phyloP scores from a whole-genome alignment of 78 protist species.

The Dictyostelium purpureum region DNA sequence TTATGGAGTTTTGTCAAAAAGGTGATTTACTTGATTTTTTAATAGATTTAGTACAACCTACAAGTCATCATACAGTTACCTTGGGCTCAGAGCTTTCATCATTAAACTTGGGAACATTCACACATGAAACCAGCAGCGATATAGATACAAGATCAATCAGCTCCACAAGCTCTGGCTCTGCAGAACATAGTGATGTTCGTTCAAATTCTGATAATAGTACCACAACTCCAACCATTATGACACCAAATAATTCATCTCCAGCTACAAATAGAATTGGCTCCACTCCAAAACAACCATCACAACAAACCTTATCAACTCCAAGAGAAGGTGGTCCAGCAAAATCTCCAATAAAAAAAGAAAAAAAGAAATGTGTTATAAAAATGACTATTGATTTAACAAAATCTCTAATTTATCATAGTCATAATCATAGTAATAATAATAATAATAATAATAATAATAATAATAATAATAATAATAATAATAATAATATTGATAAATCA shows the following conservation, averaged over 20 bases:
- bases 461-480: no score
- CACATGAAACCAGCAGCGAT: background rate
- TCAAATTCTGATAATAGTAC: background rate
- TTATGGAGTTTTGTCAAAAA: conserved; percentile 46
- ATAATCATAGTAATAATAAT: no score
- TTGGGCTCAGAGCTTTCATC: conserved; percentile 9
- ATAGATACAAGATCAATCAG: background rate
- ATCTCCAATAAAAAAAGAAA: background rate
- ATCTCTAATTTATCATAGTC: background rate
- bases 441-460: no score
- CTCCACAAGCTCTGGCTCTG: background rate
- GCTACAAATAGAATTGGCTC: background rate
- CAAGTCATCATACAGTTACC: background rate
- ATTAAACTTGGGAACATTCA: background rate
- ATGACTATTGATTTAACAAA: conserved; percentile 23
- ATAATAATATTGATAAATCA: no score
- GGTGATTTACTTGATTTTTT: conserved; percentile 70
- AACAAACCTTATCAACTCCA: background rate
- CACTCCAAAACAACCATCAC: background rate
- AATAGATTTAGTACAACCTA: background rate
- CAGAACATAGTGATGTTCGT: background rate
- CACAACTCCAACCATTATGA: background rate
- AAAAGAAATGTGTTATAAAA: conserved; percentile 20
- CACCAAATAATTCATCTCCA: background rate
- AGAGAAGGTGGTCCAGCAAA: background rate